Evolutionary conservation across 306 rosid species (phyloP).

Genomic region (Cajanus cajan): DNA sequence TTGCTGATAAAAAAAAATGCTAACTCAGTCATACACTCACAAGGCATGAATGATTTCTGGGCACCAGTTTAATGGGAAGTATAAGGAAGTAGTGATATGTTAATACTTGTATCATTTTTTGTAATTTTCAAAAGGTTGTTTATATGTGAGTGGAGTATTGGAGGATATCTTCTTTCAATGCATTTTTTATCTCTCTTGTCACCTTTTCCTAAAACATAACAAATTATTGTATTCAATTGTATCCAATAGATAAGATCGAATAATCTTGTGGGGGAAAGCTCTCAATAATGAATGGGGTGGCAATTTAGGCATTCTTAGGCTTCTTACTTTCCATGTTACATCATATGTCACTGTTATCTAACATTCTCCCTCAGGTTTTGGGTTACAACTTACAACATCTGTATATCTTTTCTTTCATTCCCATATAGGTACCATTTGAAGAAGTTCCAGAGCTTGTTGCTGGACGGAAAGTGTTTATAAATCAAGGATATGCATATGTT

Average conservation of each 20-base stretch:
- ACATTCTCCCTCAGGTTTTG: constrained; percentile 13
- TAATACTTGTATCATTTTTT: background rate
- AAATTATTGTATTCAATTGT: constrained; percentile 5
- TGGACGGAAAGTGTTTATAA: constrained; percentile 75
- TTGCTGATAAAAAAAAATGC: no score
- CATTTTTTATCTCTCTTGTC: background rate
- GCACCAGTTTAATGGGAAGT: background rate
- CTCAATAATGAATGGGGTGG: constrained; percentile 1
- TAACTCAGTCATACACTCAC: no score
- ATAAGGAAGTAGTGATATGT: background rate
- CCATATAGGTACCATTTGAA: constrained; percentile 84
- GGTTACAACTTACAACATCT: background rate
- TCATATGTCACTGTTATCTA: background rate
- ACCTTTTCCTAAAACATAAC: background rate
- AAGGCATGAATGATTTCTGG: background rate
- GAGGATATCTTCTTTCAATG: constrained; percentile 5
- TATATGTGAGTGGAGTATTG: background rate
- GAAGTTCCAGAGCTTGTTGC: constrained; percentile 97
- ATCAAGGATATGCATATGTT: constrained; percentile 79
- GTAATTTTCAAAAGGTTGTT: background rate
- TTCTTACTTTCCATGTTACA: background rate
- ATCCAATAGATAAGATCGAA: background rate
- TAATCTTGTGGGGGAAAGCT: background rate
- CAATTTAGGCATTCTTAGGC: background rate
- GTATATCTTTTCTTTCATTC: constrained; percentile 11